These are phyloP conservation scores for Gossypium thurberi DNA, from an alignment of 345 rosid genomes.

Conservation along the genomic window DNA sequence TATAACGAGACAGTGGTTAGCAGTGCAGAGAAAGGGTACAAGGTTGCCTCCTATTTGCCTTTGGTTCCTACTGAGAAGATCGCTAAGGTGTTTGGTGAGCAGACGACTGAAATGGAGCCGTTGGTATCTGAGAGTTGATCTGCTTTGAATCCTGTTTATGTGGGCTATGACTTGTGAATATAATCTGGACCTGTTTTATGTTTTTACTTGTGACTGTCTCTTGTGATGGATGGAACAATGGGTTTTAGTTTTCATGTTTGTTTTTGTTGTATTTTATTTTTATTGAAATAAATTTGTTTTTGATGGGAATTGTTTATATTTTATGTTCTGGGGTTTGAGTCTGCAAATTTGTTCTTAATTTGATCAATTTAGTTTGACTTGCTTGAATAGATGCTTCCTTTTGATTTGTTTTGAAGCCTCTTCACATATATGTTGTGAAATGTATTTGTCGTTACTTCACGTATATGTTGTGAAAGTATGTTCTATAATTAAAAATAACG, in stretches of 20 bases:
- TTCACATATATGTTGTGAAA: too few relatives aligned
- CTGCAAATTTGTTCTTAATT: background rate
- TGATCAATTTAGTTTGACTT: too few relatives aligned
- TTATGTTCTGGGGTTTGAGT: background rate
- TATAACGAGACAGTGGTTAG: conserved; percentile 65
- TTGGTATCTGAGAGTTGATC: conserved; percentile 27
- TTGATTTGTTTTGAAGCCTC: background rate
- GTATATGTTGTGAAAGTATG: too few relatives aligned
- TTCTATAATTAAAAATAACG: too few relatives aligned
- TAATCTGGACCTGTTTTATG: background rate
- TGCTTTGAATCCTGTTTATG: background rate
- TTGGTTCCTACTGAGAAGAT: conserved; percentile 84
- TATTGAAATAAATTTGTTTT: background rate
- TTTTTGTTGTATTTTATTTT: background rate
- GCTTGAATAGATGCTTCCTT: too few relatives aligned
- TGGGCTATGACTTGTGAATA: too few relatives aligned
- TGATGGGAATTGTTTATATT: background rate
- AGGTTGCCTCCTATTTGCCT: conserved; percentile 65
- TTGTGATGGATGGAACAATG: background rate
- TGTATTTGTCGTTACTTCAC: too few relatives aligned
- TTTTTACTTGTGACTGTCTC: background rate
- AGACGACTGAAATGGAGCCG: conserved; percentile 24
- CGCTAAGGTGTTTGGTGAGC: conserved; percentile 52
- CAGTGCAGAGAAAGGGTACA: conserved; percentile 79
- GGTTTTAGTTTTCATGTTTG: background rate